phyloP scores from a whole-genome alignment of 1,284 basidiomycete species.

The Phellopilus nigrolimitatus region DNA sequence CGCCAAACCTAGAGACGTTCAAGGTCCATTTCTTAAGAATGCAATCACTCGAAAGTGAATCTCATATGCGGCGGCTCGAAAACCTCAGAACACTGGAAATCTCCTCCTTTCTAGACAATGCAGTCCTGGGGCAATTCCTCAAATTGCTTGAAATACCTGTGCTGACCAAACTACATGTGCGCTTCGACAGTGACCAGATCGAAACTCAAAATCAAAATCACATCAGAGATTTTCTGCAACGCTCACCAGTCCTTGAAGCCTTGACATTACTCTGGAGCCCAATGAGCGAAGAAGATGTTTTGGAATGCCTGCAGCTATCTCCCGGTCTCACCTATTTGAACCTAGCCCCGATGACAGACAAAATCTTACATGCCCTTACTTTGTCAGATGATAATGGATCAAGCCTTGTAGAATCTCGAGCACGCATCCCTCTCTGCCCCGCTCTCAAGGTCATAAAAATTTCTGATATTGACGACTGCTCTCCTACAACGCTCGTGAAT shows the following conservation, averaged over 20 bases:
- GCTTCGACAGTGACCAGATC: slow-evolving; percentile 2
- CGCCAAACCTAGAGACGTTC: slow-evolving; percentile 14
- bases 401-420: background rate
- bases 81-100: slow-evolving; percentile 6
- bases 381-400: background rate
- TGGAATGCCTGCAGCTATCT: slow-evolving; percentile 6
- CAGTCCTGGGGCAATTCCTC: slow-evolving; percentile 8
- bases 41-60: background rate
- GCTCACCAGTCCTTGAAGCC: background rate
- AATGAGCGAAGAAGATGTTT: background rate
- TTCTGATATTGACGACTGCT: slow-evolving; percentile 1
- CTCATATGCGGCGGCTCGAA: background rate
- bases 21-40: slow-evolving; percentile 4
- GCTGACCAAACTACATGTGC: slow-evolving; percentile 1
- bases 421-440: slow-evolving; percentile 1
- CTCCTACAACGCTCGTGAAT: background rate
- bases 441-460: slow-evolving; percentile 2
- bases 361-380: background rate
- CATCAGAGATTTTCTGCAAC: slow-evolving; percentile 5
- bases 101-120: slow-evolving; percentile 6
- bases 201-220: background rate
- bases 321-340: slow-evolving; percentile 3
- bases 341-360: slow-evolving; percentile 6
- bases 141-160: slow-evolving; percentile 7
- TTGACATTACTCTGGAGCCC: slow-evolving; percentile 3